Base-by-base conservation (phyloP, 139 green algal genomes). In the Chara braunii region DNA sequence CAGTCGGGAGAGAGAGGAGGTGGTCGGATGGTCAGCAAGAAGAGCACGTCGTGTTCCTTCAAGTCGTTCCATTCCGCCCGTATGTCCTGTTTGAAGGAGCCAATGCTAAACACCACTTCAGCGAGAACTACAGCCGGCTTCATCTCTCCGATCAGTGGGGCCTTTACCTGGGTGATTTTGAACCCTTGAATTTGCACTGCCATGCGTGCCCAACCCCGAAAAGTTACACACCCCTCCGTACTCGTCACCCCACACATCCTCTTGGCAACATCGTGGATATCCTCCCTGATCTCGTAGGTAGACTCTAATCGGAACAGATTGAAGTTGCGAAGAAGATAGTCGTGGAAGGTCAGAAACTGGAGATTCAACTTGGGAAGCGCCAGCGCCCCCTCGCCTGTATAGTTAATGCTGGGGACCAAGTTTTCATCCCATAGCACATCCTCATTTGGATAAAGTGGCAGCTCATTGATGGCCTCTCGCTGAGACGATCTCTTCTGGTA, bases 291-390 rank as follows among this genome's bases (percentile, higher is more conserved):
- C 78, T 97, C 93, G 61, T 97, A 95, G 11, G 94, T 91, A 2
- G 93, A 91, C 77, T 98, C 90, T 65, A 97, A 75, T 40, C 88
- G 83, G 75, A 95, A 96, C 26, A 99, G 85, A 76, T 95, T 83
- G 78, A 98, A 97, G 79, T 95, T 95, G 68, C 93, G 81, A 54
- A 97, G 81, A 53, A 99, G 81, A 83, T 99, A 99, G 81, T 99
- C 93, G 36, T 86, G 59, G 8, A 86, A 69, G 0, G 88, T 95
- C 14, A 99, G 83, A 77, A 98, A 99, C 84, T 99, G 93, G 51
- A 99, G 83, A 83, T 97, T 99, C 29, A 99, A 84, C 76, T 95
- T 95, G 28, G 91, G 91, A 54, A 99, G 84, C 18, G 91, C 87
- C 33, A 97, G 79, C 33, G 82, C 83, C 26, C 68, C 60, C 56